A percentile compares a stretch with the other conserved stretches of the same genome.
Conservation (phyloP, 179 eudicot species). For the Sideroxylon spinosum region DNA sequence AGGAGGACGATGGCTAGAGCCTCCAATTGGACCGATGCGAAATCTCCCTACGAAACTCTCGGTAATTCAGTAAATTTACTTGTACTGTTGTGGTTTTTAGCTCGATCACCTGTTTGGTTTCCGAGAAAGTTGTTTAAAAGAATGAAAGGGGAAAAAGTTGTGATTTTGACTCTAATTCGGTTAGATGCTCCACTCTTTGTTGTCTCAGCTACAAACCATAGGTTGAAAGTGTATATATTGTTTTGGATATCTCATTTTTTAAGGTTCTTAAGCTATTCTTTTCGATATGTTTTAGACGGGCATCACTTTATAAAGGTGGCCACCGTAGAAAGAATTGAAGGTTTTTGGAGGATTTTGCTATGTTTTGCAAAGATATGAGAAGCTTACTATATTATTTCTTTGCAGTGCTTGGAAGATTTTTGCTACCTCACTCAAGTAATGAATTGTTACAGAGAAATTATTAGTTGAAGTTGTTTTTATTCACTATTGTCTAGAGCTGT, state of each 20-base stretch:
- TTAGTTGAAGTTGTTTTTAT: not conserved
- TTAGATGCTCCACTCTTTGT: not conserved
- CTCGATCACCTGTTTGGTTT: not conserved
- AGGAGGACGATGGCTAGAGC: constrained; percentile 54
- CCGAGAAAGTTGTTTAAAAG: not conserved
- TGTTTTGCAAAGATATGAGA: not conserved
- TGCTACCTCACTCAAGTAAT: not conserved
- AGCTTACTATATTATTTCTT: not conserved
- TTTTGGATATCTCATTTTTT: not conserved
- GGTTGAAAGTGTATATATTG: not conserved
- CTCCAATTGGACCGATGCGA: constrained; percentile 66
- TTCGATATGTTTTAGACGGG: not conserved
- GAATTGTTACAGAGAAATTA: not conserved
- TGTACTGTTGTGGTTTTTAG: not conserved
- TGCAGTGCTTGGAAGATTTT: not conserved
- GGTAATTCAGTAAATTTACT: constrained; percentile 31
- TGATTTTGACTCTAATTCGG: not conserved
- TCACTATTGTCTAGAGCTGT: not conserved
- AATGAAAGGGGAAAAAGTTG: not conserved
- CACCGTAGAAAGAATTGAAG: not conserved
- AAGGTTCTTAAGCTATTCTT: not conserved
- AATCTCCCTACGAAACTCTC: constrained; percentile 80
- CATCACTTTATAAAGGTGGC: not conserved
- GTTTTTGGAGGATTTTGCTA: not conserved
- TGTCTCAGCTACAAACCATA: not conserved